Evolutionary conservation across 2,329 filamentous ascomycete species (phyloP), one percentile per base, ranked within the genome.

Genomic region (Ascochyta viciae-villosae): DNA sequence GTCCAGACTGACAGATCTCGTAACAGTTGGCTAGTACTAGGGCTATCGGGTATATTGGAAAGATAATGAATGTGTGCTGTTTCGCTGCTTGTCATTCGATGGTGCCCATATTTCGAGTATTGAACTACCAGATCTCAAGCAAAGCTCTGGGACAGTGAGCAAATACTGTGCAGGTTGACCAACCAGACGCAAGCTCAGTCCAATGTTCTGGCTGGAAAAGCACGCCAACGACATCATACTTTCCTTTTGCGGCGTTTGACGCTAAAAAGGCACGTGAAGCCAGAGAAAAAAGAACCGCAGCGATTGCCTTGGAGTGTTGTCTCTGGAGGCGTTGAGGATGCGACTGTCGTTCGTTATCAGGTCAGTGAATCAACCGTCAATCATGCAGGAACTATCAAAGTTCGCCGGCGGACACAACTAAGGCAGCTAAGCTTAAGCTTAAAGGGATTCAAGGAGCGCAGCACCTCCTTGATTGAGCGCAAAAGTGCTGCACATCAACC

Each of bases 401-500:
- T 58, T 50, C 54, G 64, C 60, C 67, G 45, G 55, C 57, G 66
- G 60, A 66, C 62, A 58, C 54, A 38, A 55, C 56, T 56, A 61
- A 61, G 57, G 38, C 50, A 57, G 56, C 63, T 73, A 68, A 70
- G 65, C 54, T 67, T 70, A 70, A 73, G 70, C 70, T 73, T 73
- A 68, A 70, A 69, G 67, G 66, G 65, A 68, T 64, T 61, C 66
- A 64, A 53, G 55, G 45, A 29, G 47, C 26, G 61, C 65, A 63
- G 46, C 64, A 72, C 70, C 71, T 74, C 68, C 72, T 71, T 58
- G 35, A 60, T 72, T 67, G 24, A 55, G 67, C 62, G 39, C 47
- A 63, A 19, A 63, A 51, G 39, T 40, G 49, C 58, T 61, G 67
- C 64, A 64, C 60, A 67, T 68, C 67, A 71, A 70, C 70, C 61